These are phyloP conservation scores for Fraxinus paxiana DNA, from an alignment of 305 asterid genomes.

Conservation along the genomic window DNA sequence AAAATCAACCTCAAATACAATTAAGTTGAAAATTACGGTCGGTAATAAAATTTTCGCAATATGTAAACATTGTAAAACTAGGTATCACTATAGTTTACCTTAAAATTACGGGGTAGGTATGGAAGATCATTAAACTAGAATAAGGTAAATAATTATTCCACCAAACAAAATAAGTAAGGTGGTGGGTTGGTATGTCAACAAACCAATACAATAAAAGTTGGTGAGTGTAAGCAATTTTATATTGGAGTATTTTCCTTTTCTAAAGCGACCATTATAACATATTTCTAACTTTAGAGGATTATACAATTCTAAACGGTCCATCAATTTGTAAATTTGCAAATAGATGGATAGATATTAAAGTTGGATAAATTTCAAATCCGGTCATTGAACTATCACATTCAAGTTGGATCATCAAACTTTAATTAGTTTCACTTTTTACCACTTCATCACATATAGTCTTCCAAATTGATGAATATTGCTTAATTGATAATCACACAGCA, in stretches of 20 bases:
- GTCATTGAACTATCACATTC: neutral
- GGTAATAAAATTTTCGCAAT: neutral
- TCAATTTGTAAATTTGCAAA: neutral
- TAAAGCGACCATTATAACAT: neutral
- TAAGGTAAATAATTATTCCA: neutral
- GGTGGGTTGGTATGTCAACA: conserved; percentile 43
- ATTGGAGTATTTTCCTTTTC: neutral
- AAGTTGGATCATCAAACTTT: neutral
- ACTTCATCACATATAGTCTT: neutral
- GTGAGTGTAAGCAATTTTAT: conserved; percentile 24
- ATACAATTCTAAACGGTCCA: neutral
- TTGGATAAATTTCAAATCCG: neutral
- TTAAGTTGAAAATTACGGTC: neutral
- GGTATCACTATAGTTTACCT: neutral
- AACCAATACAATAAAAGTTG: conserved; percentile 32
- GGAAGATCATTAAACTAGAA: conserved; percentile 6
- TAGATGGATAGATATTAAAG: neutral
- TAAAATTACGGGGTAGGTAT: neutral
- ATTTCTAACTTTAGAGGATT: neutral
- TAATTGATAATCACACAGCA: neutral
- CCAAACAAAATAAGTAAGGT: conserved; percentile 19
- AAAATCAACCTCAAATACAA: neutral
- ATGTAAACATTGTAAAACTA: neutral
- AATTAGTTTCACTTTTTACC: neutral
- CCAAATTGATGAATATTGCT: neutral